Evolutionary conservation across 176 grass and related monocot species (phyloP).

Genomic region (Cocos nucifera): DNA sequence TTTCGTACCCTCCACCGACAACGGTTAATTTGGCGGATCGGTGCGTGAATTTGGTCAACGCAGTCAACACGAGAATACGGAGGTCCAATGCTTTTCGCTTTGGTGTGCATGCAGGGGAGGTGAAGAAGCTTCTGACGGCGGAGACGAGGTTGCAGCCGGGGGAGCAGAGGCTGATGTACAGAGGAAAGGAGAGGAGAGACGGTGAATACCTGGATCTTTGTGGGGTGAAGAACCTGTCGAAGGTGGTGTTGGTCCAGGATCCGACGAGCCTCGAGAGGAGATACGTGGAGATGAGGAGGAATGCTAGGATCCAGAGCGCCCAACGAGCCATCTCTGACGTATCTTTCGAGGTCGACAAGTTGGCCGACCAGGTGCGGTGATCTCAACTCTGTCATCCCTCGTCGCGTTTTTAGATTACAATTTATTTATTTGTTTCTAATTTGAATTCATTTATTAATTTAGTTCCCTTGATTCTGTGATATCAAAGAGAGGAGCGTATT

Average conservation of each 20-base stretch:
- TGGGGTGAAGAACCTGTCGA: constrained; percentile 85
- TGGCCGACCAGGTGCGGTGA: constrained; percentile 61
- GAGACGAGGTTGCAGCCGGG: constrained; percentile 62
- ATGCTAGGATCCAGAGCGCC: constrained; percentile 51
- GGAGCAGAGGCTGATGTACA: constrained; percentile 73
- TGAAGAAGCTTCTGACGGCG: constrained; percentile 73
- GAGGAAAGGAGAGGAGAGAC: constrained; percentile 46
- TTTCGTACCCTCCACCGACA: no score
- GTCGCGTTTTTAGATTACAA: no score
- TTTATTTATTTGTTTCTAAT: no score
- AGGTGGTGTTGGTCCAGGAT: constrained; percentile 62
- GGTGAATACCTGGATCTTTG: constrained; percentile 58
- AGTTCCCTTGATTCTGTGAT: no score
- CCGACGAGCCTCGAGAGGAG: constrained; percentile 60
- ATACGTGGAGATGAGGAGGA: constrained; percentile 62
- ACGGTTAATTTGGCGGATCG: no score
- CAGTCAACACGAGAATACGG: no score
- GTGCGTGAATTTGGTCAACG: no score
- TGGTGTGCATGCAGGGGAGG: constrained; percentile 47
- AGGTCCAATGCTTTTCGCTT: not conserved
- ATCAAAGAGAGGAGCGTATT: no score
- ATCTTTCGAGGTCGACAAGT: constrained; percentile 74
- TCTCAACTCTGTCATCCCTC: not conserved
- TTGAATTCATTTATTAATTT: no score
- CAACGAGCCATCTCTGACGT: constrained; percentile 61